phyloP scores from a whole-genome alignment of 176 grass and related monocot species.

The Coix lacrymajobi region DNA sequence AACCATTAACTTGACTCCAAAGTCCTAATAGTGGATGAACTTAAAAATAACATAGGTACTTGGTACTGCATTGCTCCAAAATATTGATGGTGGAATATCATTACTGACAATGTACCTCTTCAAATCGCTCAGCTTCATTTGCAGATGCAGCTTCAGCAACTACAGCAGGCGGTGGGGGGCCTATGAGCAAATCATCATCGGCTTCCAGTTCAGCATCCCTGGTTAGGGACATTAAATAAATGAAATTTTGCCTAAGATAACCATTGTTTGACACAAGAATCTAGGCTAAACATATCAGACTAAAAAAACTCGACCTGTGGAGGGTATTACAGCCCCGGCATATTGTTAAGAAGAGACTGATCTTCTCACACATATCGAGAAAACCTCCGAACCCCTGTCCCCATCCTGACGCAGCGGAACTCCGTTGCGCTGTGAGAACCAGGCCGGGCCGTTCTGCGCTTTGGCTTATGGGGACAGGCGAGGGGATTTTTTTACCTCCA shows the following conservation, averaged over 20 bases:
- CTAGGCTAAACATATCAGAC: background rate
- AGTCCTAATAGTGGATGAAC: background rate
- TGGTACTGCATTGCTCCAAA: background rate
- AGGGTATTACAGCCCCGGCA: too few relatives aligned
- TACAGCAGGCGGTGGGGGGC: conserved; percentile 86
- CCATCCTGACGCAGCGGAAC: too few relatives aligned
- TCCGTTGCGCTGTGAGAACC: too few relatives aligned
- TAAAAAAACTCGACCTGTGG: too few relatives aligned
- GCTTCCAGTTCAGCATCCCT: conserved; percentile 86
- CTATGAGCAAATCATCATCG: conserved; percentile 83
- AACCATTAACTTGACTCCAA: background rate
- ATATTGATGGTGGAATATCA: background rate
- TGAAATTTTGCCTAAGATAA: conserved; percentile 6
- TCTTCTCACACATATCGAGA: too few relatives aligned
- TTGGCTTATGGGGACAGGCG: too few relatives aligned
- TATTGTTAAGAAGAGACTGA: too few relatives aligned
- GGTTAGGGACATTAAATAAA: conserved; percentile 10
- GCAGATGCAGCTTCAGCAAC: conserved; percentile 88
- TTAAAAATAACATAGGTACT: background rate
- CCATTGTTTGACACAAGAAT: background rate
- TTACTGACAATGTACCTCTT: conserved; percentile 63
- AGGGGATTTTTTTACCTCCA: too few relatives aligned
- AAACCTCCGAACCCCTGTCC: too few relatives aligned
- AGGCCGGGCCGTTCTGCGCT: too few relatives aligned
- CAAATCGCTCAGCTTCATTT: conserved; percentile 98